phyloP scores from a whole-genome alignment of 2,329 filamentous ascomycete genomes.

The Cladophialophora yegresii region DNA sequence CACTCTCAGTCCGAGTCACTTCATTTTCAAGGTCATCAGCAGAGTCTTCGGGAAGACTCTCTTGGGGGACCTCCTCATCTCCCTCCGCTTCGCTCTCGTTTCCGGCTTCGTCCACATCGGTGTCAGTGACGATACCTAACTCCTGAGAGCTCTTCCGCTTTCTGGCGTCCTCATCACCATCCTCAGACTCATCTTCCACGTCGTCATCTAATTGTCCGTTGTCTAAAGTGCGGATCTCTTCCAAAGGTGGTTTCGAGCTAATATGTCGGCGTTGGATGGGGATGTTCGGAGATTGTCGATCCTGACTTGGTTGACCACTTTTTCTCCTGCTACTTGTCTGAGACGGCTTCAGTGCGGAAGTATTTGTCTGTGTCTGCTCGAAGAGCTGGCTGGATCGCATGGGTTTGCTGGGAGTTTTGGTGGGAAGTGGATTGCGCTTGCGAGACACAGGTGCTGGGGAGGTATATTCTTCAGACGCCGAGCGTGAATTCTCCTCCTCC shows the following conservation, averaged over 20 bases:
- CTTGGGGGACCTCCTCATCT: slow-evolving; percentile 16
- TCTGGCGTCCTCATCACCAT: slow-evolving; percentile 2
- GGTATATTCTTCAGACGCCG: not conserved
- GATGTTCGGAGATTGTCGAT: slow-evolving; percentile 33
- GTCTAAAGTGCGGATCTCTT: slow-evolving; percentile 17
- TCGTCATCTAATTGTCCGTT: slow-evolving; percentile 14
- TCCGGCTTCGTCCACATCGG: not conserved
- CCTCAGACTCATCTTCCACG: slow-evolving; percentile 8
- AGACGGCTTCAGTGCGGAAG: slow-evolving; percentile 25
- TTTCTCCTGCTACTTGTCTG: slow-evolving; percentile 1
- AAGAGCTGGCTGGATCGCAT: slow-evolving; percentile 29
- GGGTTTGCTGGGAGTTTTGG: slow-evolving; percentile 27
- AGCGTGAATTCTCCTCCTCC: not conserved
- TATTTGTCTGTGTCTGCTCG: slow-evolving; percentile 31
- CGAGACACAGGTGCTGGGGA: not conserved
- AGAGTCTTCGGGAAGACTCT: not conserved
- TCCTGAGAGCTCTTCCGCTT: not conserved
- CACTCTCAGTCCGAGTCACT: not conserved
- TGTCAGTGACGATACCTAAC: not conserved
- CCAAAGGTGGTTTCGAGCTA: slow-evolving; percentile 22
- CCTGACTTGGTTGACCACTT: slow-evolving; percentile 19
- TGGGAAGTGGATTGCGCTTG: slow-evolving; percentile 13
- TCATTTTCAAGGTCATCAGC: slow-evolving; percentile 9
- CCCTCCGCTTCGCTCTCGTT: slow-evolving; percentile 16
- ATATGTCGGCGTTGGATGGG: slow-evolving; percentile 25